Conservation (phyloP, 140 eudicot species). For the Stevia rebaudiana region DNA sequence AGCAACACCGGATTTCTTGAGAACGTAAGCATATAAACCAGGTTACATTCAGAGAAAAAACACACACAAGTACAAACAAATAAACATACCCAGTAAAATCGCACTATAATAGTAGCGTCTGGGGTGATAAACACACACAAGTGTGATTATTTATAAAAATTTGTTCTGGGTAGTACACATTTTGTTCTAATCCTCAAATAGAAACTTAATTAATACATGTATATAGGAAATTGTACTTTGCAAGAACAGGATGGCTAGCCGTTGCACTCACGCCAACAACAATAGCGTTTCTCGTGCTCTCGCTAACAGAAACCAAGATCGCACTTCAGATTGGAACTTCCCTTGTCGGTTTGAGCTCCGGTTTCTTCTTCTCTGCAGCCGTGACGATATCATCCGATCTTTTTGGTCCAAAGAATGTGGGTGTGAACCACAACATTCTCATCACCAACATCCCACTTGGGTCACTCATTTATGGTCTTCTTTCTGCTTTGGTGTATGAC, state of each 20-base stretch:
- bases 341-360: conserved; percentile 63
- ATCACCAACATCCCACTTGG: conserved; percentile 77
- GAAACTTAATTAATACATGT: conserved; percentile 9
- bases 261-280: conserved; percentile 70
- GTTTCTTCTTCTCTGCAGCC: conserved; percentile 72
- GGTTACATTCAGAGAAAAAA: conserved; percentile 6
- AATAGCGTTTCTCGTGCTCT: conserved; percentile 65
- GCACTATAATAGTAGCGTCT: too few species aligned
- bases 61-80: too few species aligned
- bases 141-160: too few species aligned
- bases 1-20: conserved; percentile 59
- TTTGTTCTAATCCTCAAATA: neutral
- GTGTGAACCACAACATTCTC: conserved; percentile 81
- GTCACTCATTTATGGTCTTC: conserved; percentile 57
- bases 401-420: conserved; percentile 59
- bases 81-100: too few species aligned
- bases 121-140: too few species aligned
- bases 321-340: conserved; percentile 57
- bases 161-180: neutral
- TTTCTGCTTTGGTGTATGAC: conserved; percentile 64
- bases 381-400: conserved; percentile 81
- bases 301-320: conserved; percentile 36
- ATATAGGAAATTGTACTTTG: conserved; percentile 65
- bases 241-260: conserved; percentile 91
- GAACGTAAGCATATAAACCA: conserved; percentile 41